These are phyloP conservation scores for Apostasia ramifera DNA, from an alignment of 106 monocot species.

Conservation along the genomic window DNA sequence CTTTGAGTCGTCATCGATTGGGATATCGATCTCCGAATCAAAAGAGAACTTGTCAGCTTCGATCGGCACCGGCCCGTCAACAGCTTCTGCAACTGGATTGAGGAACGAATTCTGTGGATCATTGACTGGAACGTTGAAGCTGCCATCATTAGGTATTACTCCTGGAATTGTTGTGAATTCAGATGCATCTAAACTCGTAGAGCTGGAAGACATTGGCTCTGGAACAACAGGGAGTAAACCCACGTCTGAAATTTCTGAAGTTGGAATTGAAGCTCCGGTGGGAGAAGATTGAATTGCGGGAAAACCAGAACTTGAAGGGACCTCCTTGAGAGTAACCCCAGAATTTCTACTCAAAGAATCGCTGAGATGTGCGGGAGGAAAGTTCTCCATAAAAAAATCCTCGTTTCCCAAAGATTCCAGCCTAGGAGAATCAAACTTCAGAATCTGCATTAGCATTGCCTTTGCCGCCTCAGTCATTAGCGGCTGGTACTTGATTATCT, in stretches of 20 bases:
- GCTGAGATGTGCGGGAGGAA: neutral
- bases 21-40: constrained; percentile 30
- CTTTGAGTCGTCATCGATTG: constrained; percentile 18
- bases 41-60: constrained; percentile 23
- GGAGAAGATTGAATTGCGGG: constrained; percentile 8
- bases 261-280: constrained; percentile 22
- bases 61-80: constrained; percentile 6
- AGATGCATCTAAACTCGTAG: neutral
- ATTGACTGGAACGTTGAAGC: neutral
- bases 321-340: constrained; percentile 20
- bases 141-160: neutral
- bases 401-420: constrained; percentile 25
- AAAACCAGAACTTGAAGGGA: constrained; percentile 7
- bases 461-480: constrained; percentile 14
- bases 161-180: neutral
- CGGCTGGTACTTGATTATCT: constrained; percentile 26
- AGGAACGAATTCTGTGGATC: neutral
- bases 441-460: constrained; percentile 17
- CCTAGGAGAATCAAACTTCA: constrained; percentile 14
- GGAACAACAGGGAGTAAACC: constrained; percentile 1
- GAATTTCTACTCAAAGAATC: constrained; percentile 5
- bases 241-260: neutral
- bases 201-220: neutral
- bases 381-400: constrained; percentile 8
- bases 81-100: neutral